These are phyloP conservation scores for Fusarium sp. DNA, from an alignment of 2,329 filamentous ascomycete species.

Conservation along the genomic window DNA sequence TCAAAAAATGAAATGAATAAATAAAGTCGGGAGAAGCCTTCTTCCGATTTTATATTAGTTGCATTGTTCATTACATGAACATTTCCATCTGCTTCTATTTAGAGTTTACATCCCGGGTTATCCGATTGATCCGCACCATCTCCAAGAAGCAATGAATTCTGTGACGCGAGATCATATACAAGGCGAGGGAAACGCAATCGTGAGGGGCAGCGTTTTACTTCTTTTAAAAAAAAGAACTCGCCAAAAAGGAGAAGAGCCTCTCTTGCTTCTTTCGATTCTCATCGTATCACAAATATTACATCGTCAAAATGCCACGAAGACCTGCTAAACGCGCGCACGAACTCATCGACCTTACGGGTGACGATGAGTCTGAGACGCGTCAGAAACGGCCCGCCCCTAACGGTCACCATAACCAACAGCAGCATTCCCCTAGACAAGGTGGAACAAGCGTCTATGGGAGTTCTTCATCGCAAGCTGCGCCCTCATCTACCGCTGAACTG, in stretches of 20 bases:
- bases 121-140: constrained; percentile 7
- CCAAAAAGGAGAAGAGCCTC: neutral
- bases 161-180: neutral
- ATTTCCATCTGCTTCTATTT: neutral
- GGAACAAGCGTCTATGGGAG: constrained; percentile 27
- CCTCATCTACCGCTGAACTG: constrained; percentile 44
- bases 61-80: neutral
- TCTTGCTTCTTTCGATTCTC: neutral
- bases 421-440: constrained; percentile 21
- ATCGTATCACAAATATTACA: neutral
- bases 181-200: neutral
- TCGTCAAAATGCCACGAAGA: constrained; percentile 27
- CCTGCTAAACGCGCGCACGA: constrained; percentile 49
- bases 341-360: constrained; percentile 55
- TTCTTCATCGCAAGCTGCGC: constrained; percentile 23
- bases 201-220: neutral
- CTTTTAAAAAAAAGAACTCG: neutral
- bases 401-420: constrained; percentile 5
- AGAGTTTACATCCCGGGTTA: neutral
- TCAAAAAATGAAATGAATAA: neutral
- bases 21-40: neutral
- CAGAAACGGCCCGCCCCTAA: constrained; percentile 42
- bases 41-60: neutral
- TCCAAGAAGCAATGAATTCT: constrained; percentile 35
- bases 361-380: constrained; percentile 40